Conservation (phyloP, 2,329 filamentous ascomycete genomes). For the Alternaria infectoria region DNA sequence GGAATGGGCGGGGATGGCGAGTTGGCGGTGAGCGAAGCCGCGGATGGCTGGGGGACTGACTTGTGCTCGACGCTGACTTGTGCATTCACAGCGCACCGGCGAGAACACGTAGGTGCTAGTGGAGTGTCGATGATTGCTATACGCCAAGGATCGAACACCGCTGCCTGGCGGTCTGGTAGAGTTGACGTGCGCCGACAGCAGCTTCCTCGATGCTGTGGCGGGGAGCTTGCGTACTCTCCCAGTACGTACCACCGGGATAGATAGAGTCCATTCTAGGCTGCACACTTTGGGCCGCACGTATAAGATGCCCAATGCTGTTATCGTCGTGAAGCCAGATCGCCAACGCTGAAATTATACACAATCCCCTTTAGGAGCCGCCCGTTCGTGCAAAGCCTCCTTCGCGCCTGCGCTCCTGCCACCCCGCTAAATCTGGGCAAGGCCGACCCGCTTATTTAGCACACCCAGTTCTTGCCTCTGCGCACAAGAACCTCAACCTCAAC, state of each 20-base stretch:
- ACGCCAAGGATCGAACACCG: slow-evolving; percentile 35
- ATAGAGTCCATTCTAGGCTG: slow-evolving; percentile 35
- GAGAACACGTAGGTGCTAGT: slow-evolving; percentile 32
- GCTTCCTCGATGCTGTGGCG: slow-evolving; percentile 36
- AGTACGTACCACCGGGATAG: slow-evolving; percentile 10
- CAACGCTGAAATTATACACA: slow-evolving; percentile 11
- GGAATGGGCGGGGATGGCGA: slow-evolving; percentile 16
- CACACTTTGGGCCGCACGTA: slow-evolving; percentile 10
- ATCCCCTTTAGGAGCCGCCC: slow-evolving; percentile 19
- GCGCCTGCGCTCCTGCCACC: slow-evolving; percentile 42
- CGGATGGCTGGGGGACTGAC: slow-evolving; percentile 39
- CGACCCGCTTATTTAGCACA: slow-evolving; percentile 52
- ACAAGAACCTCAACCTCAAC: slow-evolving; percentile 47
- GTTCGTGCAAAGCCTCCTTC: slow-evolving; percentile 33
- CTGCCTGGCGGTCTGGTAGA: slow-evolving; percentile 37
- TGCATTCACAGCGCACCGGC: slow-evolving; percentile 25
- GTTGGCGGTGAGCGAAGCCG: slow-evolving; percentile 44
- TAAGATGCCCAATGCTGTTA: slow-evolving; percentile 14
- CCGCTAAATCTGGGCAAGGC: slow-evolving; percentile 49
- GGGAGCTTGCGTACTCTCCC: slow-evolving; percentile 43
- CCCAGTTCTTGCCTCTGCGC: slow-evolving; percentile 48
- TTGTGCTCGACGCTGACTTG: slow-evolving; percentile 12
- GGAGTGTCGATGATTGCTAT: slow-evolving; percentile 14
- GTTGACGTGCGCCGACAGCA: slow-evolving; percentile 28
- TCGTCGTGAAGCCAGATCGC: slow-evolving; percentile 1